phyloP scores from a whole-genome alignment of 768 basidiomycete species.

The Hericium alpestre region DNA sequence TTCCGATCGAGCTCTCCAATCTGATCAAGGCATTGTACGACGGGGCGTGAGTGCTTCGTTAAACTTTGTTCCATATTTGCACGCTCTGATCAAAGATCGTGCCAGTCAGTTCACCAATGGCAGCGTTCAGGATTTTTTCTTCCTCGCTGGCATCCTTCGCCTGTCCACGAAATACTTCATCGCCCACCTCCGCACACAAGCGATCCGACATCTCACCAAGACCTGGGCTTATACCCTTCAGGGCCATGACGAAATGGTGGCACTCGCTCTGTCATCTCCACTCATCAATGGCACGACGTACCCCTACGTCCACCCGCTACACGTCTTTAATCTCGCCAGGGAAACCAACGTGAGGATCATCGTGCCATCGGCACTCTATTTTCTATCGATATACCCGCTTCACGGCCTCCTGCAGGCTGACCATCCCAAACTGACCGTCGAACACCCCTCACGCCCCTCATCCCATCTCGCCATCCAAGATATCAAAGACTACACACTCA shows the following conservation, averaged over 20 bases:
- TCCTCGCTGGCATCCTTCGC: slow-evolving; percentile 46
- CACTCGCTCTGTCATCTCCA: slow-evolving; percentile 33
- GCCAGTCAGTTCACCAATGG: slow-evolving; percentile 29
- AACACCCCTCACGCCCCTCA: slow-evolving; percentile 41
- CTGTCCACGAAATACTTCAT: slow-evolving; percentile 54
- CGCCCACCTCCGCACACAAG: slow-evolving; percentile 37
- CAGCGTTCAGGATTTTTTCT: slow-evolving; percentile 41
- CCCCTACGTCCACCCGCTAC: slow-evolving; percentile 49
- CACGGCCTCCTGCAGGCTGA: slow-evolving; percentile 36
- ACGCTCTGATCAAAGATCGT: too few relatives aligned
- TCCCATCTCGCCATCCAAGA: slow-evolving; percentile 31
- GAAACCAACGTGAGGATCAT: slow-evolving; percentile 37
- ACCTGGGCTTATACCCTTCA: slow-evolving; percentile 45
- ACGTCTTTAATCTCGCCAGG: slow-evolving; percentile 44
- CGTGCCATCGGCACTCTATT: slow-evolving; percentile 43
- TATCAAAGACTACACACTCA: slow-evolving; percentile 40
- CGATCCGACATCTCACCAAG: slow-evolving; percentile 35
- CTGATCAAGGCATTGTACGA: slow-evolving; percentile 48
- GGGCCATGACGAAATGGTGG: slow-evolving; percentile 48
- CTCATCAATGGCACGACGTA: slow-evolving; percentile 36
- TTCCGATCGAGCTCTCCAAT: slow-evolving; percentile 36
- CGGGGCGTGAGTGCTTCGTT: slow-evolving; percentile 33
- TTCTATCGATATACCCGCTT: slow-evolving; percentile 47
- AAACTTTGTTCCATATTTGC: neutral
- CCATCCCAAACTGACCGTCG: slow-evolving; percentile 40